Evolutionary conservation across 2,329 filamentous ascomycete species (phyloP), one percentile per base, ranked within the genome.

Genomic region (Calycina herbarum): DNA sequence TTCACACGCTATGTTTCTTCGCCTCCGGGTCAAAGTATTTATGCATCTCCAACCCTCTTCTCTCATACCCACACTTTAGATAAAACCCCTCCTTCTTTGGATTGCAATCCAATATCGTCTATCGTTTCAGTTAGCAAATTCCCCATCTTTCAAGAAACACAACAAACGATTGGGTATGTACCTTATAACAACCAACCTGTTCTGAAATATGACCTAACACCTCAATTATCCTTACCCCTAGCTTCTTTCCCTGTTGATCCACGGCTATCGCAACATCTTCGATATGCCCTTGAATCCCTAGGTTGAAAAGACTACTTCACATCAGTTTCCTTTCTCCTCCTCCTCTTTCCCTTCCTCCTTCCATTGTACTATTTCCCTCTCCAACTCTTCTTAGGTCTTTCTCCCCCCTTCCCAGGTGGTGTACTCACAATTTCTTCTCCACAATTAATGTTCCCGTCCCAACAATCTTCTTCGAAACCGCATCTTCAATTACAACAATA

Each of bases 71-170:
- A 35, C 64, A 65, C 31, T 65, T 65, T 31, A 79, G 93, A 97
- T 98, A 98, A 82, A 98, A 98, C 31, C 93, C 94, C 78, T 96
- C 93, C 77, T 97, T 98, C 73, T 90, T 87, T 79, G 97, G 93
- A 71, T 91, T 95, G 82, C 94, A 98, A 79, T 98, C 94, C 70
- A 98, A 86, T 71, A 98, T 98, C 70, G 88, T 93, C 90, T 94
- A 42, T 33, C 29, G 5, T 10, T 10, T 13, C 17, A 1, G 33
- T 58, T 35, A n/a, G 17, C n/a, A 20, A 2, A 57, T 40, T 20
- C 61, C 24, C 45, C 45, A n/a, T 15, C 11, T 7, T 17, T 6
- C 17, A 17, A 6, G 5, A 11, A 13, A 40, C 5, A n/a, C n/a
- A 38, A n/a, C 4, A 13, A 17, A n/a, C 8, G 29, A 31, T 29